phyloP scores from a whole-genome alignment of 2,329 filamentous ascomycete genomes.

The Torrubiella hemipterigena region DNA sequence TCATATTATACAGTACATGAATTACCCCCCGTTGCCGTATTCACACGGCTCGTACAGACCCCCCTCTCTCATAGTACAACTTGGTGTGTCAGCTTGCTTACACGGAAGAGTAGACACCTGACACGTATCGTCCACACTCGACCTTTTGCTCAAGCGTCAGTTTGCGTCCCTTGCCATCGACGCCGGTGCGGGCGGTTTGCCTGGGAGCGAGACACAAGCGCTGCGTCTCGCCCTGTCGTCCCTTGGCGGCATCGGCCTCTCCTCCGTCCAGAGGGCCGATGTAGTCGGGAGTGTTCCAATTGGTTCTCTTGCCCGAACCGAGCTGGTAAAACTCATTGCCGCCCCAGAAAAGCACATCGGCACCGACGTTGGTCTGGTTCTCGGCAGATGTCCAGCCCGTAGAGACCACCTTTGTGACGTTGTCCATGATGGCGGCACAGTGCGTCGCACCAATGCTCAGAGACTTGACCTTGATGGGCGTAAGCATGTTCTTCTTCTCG shows the following conservation, averaged over 20 bases:
- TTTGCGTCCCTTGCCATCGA: constrained; percentile 48
- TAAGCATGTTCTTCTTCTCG: constrained; percentile 52
- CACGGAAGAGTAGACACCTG: constrained; percentile 65
- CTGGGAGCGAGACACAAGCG: constrained; percentile 72
- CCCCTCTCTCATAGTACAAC: constrained; percentile 12
- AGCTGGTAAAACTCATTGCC: constrained; percentile 91
- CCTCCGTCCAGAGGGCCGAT: constrained; percentile 63
- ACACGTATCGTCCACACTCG: constrained; percentile 73
- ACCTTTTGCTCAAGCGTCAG: constrained; percentile 75
- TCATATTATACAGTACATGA: no score
- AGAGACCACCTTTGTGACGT: constrained; percentile 56
- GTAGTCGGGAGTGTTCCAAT: constrained; percentile 62
- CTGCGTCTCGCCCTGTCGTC: constrained; percentile 51
- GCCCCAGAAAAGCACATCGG: constrained; percentile 86
- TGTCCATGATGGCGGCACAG: constrained; percentile 70
- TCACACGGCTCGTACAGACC: background rate
- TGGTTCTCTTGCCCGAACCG: constrained; percentile 80
- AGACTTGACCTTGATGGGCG: constrained; percentile 66
- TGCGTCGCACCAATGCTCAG: constrained; percentile 73
- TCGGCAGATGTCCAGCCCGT: constrained; percentile 34
- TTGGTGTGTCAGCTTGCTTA: constrained; percentile 21
- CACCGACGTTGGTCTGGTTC: constrained; percentile 76
- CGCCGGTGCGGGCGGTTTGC: constrained; percentile 54
- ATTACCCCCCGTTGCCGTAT: no score
- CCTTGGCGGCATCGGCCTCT: constrained; percentile 43